These are phyloP conservation scores for Aspergillus spinulosporus DNA, from an alignment of 2,329 filamentous ascomycete genomes.

Conservation along the genomic window DNA sequence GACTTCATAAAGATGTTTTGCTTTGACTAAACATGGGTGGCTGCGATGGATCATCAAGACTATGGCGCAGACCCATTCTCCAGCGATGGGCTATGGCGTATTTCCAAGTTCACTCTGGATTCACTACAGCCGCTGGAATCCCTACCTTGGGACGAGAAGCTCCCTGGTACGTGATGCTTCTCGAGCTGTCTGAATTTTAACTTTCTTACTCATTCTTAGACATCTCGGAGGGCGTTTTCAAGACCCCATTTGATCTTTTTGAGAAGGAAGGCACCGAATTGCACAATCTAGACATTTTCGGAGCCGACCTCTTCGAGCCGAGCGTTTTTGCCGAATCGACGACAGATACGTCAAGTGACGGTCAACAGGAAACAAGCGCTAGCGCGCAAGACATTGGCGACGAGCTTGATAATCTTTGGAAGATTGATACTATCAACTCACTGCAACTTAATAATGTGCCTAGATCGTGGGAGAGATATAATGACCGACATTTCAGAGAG, in stretches of 20 bases:
- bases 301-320: slow-evolving; percentile 25
- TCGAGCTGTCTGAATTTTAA: background rate
- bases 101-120: slow-evolving; percentile 41
- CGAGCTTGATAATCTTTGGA: slow-evolving; percentile 38
- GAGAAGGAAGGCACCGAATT: slow-evolving; percentile 30
- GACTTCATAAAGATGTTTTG: slow-evolving; percentile 1
- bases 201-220: slow-evolving; percentile 20
- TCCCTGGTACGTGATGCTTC: slow-evolving; percentile 33
- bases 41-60: slow-evolving; percentile 30
- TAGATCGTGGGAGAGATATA: slow-evolving; percentile 46
- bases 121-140: slow-evolving; percentile 39
- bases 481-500: slow-evolving; percentile 33
- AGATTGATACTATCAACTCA: slow-evolving; percentile 27
- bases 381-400: slow-evolving; percentile 22
- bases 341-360: slow-evolving; percentile 24
- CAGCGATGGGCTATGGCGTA: slow-evolving; percentile 38
- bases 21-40: slow-evolving; percentile 9
- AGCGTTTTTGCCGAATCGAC: slow-evolving; percentile 23
- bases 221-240: slow-evolving; percentile 28
- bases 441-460: slow-evolving; percentile 22
- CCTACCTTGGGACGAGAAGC: slow-evolving; percentile 36
- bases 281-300: slow-evolving; percentile 36
- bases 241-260: slow-evolving; percentile 23
- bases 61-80: slow-evolving; percentile 35
- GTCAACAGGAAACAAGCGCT: slow-evolving; percentile 23